phyloP scores from a whole-genome alignment of 2,329 filamentous ascomycete species.

The Aspergillus sp. region DNA sequence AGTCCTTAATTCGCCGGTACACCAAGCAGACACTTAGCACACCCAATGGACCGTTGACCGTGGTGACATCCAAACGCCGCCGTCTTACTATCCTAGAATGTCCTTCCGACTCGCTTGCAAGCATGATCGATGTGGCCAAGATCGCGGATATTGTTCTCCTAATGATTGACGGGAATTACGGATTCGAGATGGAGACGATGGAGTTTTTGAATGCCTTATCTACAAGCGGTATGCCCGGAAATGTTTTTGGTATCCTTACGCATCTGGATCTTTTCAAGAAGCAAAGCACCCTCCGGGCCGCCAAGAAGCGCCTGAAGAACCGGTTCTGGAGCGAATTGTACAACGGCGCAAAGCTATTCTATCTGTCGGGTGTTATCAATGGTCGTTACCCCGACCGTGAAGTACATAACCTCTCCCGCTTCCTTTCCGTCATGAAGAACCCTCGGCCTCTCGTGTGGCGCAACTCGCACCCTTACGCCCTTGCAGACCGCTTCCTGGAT shows the following conservation, averaged over 20 bases:
- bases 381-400: conserved; percentile 95
- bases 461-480: conserved; percentile 90
- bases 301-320: conserved; percentile 95
- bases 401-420: conserved; percentile 90
- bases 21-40: conserved; percentile 92
- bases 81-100: conserved; percentile 95
- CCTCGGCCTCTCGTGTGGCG: conserved; percentile 94
- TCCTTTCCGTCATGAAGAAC: conserved; percentile 99
- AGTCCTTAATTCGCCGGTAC: conserved; percentile 90
- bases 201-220: conserved; percentile 94
- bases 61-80: conserved; percentile 94
- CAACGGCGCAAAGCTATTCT: conserved; percentile 95
- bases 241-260: conserved; percentile 95
- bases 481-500: conserved; percentile 93
- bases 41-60: conserved; percentile 87
- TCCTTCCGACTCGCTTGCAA: conserved; percentile 86
- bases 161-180: conserved; percentile 98
- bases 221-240: conserved; percentile 96
- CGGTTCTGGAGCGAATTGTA: conserved; percentile 96
- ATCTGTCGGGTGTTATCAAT: conserved; percentile 93
- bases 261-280: conserved; percentile 96
- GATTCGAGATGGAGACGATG: conserved; percentile 99
- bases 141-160: conserved; percentile 95
- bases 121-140: conserved; percentile 96
- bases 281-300: conserved; percentile 83